These are phyloP conservation scores for Rosa hybrid DNA, from an alignment of 331 rosid species.

Conservation along the genomic window DNA sequence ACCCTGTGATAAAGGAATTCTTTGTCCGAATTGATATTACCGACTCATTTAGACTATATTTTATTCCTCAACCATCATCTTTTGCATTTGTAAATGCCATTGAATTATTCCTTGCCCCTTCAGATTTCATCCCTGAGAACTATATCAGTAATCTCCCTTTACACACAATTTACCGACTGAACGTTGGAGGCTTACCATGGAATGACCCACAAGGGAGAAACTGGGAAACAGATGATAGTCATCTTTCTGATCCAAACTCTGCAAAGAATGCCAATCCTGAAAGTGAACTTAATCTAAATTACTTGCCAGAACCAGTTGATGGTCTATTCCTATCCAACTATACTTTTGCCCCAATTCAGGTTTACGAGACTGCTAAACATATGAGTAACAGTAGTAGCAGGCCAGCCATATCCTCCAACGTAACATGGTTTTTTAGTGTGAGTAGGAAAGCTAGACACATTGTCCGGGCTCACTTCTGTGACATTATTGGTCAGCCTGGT, in stretches of 20 bases:
- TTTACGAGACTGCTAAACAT: slow-evolving; percentile 41
- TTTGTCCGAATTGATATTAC: slow-evolving; percentile 1
- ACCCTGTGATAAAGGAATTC: slow-evolving; percentile 10
- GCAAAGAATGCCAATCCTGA: background rate
- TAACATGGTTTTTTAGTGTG: slow-evolving; percentile 51
- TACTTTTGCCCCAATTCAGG: slow-evolving; percentile 30
- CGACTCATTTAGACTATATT: slow-evolving; percentile 28
- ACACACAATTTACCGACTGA: slow-evolving; percentile 12
- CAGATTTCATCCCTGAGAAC: slow-evolving; percentile 5
- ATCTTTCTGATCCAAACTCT: background rate
- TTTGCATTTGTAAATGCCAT: slow-evolving; percentile 69
- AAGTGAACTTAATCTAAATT: no score
- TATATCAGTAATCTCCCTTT: background rate
- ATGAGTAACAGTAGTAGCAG: background rate
- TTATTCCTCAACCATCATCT: slow-evolving; percentile 31
- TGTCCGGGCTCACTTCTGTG: slow-evolving; percentile 47
- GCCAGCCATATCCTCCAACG: background rate
- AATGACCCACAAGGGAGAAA: slow-evolving; percentile 32
- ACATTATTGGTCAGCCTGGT: background rate
- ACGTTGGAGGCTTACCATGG: slow-evolving; percentile 17
- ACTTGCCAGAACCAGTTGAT: no score
- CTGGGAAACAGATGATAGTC: slow-evolving; percentile 42
- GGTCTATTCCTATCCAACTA: no score
- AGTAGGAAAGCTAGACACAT: slow-evolving; percentile 22
- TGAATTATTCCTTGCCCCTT: slow-evolving; percentile 38